Base-by-base conservation (phyloP, 805 yeast genomes). In the Saitoella complicata region DNA sequence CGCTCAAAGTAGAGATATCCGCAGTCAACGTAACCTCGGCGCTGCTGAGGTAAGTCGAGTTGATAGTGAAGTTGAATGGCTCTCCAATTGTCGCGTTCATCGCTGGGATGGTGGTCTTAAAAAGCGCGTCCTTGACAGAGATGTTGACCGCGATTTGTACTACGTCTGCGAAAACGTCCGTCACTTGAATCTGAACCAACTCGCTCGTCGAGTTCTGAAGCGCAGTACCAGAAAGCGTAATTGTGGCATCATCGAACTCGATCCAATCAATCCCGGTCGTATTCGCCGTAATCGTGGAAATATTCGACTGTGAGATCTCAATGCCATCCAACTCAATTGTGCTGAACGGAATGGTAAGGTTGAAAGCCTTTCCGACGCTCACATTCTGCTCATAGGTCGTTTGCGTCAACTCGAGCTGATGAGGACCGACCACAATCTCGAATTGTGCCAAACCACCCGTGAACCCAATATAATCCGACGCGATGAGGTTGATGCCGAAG, bases 381-480 rank as follows among this genome's bases (percentile, higher is more conserved):
- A 85, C 87, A 53, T 82, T 81, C 46, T 82, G 67, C 31, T 75
- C 62, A 1, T 75, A 68, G 41, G 71, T 69, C 47, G 80, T 73
- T 36, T 76, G 57, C 21, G 77, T 67, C 1, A 91, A 78, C 36
- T 85, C 70, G 50, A 91, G 69, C 49, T 73, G 78, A 59, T 91
- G 95, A 7, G 93, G 95, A 38, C 98, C 98, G 35, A 88, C 80
- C 30, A 80, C 65, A 35, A 91, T 65, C 48, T 74, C 68, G 64
- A 91, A 91, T 32, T 71, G 63, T 2, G 81, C 78, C 51, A 70
- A 75, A 3, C 76, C 78, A 11, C 82, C 86, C 1, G 91, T 65
- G 57, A 59, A 86, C 1, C 93, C 95, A 30, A 62, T 61, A 55
- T 75, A 74, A 55, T 86, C 95, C 1, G 94, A 68, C 1, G 87